phyloP scores from a whole-genome alignment of 306 rosid species.

The Lathyrus oleraceus region DNA sequence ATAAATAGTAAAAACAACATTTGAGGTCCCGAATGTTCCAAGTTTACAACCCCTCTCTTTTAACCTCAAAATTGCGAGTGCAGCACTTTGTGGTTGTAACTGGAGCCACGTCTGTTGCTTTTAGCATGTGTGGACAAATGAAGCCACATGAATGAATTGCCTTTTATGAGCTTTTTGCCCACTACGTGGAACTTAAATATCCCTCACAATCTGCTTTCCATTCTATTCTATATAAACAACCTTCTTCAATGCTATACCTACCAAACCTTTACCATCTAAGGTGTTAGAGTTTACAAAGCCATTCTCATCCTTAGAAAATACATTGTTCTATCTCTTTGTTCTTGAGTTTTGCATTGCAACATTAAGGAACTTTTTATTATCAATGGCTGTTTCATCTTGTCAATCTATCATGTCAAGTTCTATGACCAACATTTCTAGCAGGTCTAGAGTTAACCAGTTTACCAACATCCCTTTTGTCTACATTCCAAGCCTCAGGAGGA shows the following conservation, averaged over 20 bases:
- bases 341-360: background rate
- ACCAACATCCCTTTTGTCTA: constrained; percentile 28
- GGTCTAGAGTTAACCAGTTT: constrained; percentile 40
- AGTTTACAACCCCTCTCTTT: too few species aligned
- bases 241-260: background rate
- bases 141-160: constrained; percentile 49
- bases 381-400: constrained; percentile 50
- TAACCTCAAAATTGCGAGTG: background rate
- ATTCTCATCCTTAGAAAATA: background rate
- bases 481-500: constrained; percentile 23
- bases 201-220: constrained; percentile 41
- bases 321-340: background rate
- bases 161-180: constrained; percentile 26
- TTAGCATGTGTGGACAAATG: constrained; percentile 42
- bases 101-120: constrained; percentile 44
- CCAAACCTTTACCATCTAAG: background rate
- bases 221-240: constrained; percentile 36
- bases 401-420: constrained; percentile 48
- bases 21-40: background rate
- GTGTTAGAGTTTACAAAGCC: background rate
- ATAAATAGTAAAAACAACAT: background rate
- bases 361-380: too few species aligned
- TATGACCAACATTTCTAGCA: constrained; percentile 15
- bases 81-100: background rate
- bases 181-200: constrained; percentile 44